phyloP scores from a whole-genome alignment of 2,329 filamentous ascomycete species.

The Penicillium nordicum region DNA sequence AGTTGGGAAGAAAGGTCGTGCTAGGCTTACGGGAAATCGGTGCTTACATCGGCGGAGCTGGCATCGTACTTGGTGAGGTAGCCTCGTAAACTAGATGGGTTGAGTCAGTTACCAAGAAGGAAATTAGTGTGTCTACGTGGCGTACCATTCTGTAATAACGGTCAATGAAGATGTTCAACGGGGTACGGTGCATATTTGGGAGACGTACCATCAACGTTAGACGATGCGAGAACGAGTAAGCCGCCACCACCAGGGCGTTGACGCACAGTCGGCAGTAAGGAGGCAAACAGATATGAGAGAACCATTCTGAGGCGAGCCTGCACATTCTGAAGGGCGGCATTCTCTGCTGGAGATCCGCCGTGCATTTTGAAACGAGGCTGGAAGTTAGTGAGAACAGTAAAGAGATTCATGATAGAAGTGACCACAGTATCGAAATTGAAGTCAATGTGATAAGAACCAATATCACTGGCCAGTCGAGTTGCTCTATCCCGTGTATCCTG shows the following conservation, averaged over 20 bases:
- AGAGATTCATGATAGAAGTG: constrained; percentile 57
- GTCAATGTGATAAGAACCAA: constrained; percentile 70
- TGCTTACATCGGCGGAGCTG: constrained; percentile 45
- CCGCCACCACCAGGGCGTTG: constrained; percentile 54
- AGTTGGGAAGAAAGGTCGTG: neutral
- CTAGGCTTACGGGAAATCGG: neutral
- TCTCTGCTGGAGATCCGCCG: constrained; percentile 60
- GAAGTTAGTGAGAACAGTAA: constrained; percentile 59
- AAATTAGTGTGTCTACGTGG: neutral
- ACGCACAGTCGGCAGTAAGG: constrained; percentile 59
- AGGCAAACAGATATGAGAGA: constrained; percentile 61
- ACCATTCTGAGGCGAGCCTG: constrained; percentile 67
- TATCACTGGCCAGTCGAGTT: constrained; percentile 55
- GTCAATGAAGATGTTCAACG: neutral
- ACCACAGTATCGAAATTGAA: constrained; percentile 70
- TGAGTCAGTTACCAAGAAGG: constrained; percentile 18
- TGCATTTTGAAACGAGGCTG: constrained; percentile 61
- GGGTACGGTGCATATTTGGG: neutral
- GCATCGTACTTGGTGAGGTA: constrained; percentile 72
- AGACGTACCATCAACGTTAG: constrained; percentile 56
- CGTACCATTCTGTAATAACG: constrained; percentile 28
- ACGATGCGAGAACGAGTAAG: constrained; percentile 64
- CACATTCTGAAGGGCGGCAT: constrained; percentile 65
- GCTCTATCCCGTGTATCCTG: constrained; percentile 66
- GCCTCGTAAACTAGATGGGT: constrained; percentile 27